Base-by-base conservation (phyloP, 2,329 filamentous ascomycete genomes). In the Botryotinia globosa region DNA sequence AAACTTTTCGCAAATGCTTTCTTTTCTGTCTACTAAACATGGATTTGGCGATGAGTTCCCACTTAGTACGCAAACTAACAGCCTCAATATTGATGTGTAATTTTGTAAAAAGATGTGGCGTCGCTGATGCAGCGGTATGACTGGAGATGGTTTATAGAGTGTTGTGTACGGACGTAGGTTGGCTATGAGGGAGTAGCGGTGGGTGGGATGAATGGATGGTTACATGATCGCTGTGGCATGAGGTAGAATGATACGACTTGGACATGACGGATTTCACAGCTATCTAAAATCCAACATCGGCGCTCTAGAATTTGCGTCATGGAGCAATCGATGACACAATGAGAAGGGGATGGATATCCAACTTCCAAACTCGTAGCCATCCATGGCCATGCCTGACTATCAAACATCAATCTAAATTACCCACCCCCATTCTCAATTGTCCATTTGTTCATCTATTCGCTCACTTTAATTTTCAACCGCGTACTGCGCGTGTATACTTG, bases 31-130 rank as follows among this genome's bases (percentile, higher is more conserved):
- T 59, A 20, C 22, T 48, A 70, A 48, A 63, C 32, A 61, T 51
- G 68, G 56, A 18, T 64, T 25, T 48, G 14, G 25, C 58, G 32
- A 51, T 44, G n/a, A 20, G 9, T 12, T 39, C 51, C 68, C 68
- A 70, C 68, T 70, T 70, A 29, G 68, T 25, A 32, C 18, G 9
- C 29, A 32, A 25, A 44, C 68, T 64, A 70, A 63, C 32, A 70
- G 68, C 58, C 58, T 70, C 68, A 51, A 37, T 70, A 70, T 64
- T 44, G 42, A 39, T 14, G 42, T 39, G 39, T n/a, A 20, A 66
- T 67, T 56, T 56, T 22, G 29, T 67, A 54, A 29, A 54, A 42
- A 45, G 25, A 39, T 42, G 48, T 67, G 48, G 34, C 48, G 32
- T 42, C 16, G 65, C 18, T 32, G 32, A 32, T 42, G 48, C 65